A percentile compares a stretch with the other conserved stretches of the same genome.
These are phyloP conservation scores for Acanthamoeba royreba DNA, from an alignment of 208 protist species.

Conservation along the genomic window DNA sequence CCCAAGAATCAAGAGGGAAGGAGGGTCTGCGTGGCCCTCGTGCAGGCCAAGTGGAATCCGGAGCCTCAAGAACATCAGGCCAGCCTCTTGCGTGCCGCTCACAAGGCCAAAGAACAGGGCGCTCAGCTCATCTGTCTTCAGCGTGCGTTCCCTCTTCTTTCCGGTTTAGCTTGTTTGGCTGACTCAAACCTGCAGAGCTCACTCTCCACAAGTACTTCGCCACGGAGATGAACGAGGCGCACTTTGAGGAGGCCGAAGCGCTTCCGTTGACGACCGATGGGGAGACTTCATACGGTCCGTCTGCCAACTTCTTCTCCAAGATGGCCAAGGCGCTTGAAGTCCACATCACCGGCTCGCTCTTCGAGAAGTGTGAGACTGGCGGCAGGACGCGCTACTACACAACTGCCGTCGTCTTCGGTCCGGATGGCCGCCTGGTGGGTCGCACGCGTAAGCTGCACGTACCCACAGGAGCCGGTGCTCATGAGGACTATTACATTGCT, in stretches of 20 bases:
- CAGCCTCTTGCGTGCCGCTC: not conserved
- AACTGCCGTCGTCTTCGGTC: not conserved
- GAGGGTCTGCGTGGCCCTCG: not conserved
- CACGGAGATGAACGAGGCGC: not conserved
- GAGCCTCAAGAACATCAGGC: not conserved
- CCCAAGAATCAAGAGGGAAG: not conserved
- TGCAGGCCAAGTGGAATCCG: not conserved
- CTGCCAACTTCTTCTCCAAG: not conserved
- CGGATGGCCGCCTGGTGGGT: not conserved
- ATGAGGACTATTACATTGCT: slow-evolving; percentile 36
- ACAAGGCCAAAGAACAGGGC: not conserved
- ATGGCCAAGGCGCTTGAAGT: not conserved
- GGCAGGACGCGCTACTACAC: not conserved
- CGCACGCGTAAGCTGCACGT: slow-evolving; percentile 50
- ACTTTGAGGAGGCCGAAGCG: not conserved
- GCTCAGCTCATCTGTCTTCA: not conserved
- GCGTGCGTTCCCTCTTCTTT: not conserved
- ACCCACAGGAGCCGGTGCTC: not conserved
- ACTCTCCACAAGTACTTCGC: slow-evolving; percentile 23
- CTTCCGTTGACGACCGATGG: no score
- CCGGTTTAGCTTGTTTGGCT: not conserved
- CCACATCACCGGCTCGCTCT: not conserved
- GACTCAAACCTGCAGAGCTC: not conserved
- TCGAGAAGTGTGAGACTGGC: not conserved
- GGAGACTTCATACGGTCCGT: not conserved